Evolutionary conservation across 2,329 filamentous ascomycete genomes (phyloP), one percentile per base, ranked within the genome.

Genomic region (Trichophyton benhamiae): DNA sequence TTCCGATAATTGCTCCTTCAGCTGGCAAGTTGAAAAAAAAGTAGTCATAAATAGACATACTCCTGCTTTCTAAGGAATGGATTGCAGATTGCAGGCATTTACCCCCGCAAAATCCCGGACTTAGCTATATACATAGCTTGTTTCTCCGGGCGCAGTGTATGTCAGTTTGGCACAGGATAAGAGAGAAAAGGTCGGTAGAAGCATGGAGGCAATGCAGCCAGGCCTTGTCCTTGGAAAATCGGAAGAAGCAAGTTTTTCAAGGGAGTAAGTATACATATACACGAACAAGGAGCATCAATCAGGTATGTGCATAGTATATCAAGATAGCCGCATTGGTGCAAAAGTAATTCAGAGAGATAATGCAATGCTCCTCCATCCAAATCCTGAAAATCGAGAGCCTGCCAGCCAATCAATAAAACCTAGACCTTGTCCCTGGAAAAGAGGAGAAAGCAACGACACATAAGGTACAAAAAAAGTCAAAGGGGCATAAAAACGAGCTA

Each of bases 291-390:
- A 55, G n/a, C 9, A 27, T 52, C 33, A 27, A 25, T 36, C 25
- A 30, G 5, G 30, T 55, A 55, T 55, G 27, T 55, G 30, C 52
- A 55, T 20, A 55, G 22, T 30, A 33, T 53, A 53, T 30, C 11
- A 9, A 36, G 52, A 55, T 55, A 55, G 52, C 52, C 52, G 52
- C 52, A 55, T 55, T 55, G 52, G 52, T 55, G 52, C 27, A 55
- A 55, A 53, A 36, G 15, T n/a, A 36, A 55, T 2, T 27, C 11
- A 25, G n/a, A 53, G 20, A 33, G 27, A n/a, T 27, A 55, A n/a
- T 17, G 30, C n/a, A 33, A n/a, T 36, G 33, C 33, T 38, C 33
- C 33, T 20, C 52, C 52, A 55, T 55, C 52, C 52, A 55, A 55
- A 27, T 27, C 52, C 52, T 55, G 52, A n/a, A 15, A 36, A n/a